Percentiles rank a stretch among this genome's conserved stretches.
Conservation (phyloP, 768 basidiomycete genomes). For the Leucosporidium yakuticum region DNA sequence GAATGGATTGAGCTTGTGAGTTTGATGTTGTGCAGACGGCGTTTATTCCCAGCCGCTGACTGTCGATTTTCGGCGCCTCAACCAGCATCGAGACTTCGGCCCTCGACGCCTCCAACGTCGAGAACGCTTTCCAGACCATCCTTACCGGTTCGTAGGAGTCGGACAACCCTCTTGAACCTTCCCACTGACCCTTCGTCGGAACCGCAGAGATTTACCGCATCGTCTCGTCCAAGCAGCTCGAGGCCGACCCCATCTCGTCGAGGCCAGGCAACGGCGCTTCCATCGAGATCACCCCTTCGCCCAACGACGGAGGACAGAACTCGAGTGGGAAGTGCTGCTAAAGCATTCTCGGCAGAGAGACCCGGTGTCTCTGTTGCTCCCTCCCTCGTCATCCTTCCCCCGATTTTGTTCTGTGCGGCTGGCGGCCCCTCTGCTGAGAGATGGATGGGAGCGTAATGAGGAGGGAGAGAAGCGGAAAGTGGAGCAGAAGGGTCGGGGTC, state of each 20-base stretch:
- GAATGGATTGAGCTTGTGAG: conserved; percentile 43
- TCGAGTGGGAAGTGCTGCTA: conserved; percentile 45
- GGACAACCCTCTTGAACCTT: background rate
- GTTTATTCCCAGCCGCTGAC: conserved; percentile 57
- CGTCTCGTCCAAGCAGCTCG: conserved; percentile 90
- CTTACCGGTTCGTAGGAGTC: conserved; percentile 62
- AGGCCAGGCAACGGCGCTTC: conserved; percentile 62
- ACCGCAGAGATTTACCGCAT: conserved; percentile 88
- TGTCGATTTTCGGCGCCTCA: background rate
- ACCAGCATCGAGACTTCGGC: conserved; percentile 88
- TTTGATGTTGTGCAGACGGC: background rate
- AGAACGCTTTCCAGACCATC: conserved; percentile 93
- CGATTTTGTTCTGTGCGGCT: background rate
- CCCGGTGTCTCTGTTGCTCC: background rate
- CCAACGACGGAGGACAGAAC: conserved; percentile 46
- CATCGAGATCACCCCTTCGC: conserved; percentile 72
- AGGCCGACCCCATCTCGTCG: conserved; percentile 71
- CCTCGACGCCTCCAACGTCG: conserved; percentile 98
- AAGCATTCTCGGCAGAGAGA: too few species aligned
- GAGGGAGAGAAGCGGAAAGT: too few species aligned
- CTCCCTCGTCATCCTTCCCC: background rate
- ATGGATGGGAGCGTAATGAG: too few species aligned
- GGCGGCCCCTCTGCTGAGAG: too few species aligned
- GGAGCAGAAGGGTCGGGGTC: too few species aligned
- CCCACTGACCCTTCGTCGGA: conserved; percentile 5